Evolutionary conservation across 108 stramenopile genomes (phyloP).

Genomic region (Cyclotella kingstonii): DNA sequence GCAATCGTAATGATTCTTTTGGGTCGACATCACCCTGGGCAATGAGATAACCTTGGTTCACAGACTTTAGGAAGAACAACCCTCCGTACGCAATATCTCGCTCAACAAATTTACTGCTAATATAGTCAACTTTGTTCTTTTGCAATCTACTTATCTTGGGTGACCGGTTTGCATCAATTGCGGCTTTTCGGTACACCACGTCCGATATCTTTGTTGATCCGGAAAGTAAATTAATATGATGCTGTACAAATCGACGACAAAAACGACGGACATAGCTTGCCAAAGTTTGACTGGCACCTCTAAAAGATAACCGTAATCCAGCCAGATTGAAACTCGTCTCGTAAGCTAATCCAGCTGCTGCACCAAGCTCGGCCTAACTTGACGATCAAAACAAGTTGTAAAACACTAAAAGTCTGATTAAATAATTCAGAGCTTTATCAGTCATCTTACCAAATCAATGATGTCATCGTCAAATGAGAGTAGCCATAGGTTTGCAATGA

Average conservation of each 20-base stretch:
- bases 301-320: slow-evolving; percentile 64
- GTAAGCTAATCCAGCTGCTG: slow-evolving; percentile 71
- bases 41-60: slow-evolving; percentile 48
- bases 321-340: slow-evolving; percentile 72
- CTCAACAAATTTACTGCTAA: slow-evolving; percentile 35
- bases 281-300: slow-evolving; percentile 71
- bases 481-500: slow-evolving; percentile 66
- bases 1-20: slow-evolving; percentile 44
- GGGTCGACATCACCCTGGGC: slow-evolving; percentile 72
- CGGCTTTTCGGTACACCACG: slow-evolving; percentile 26
- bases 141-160: slow-evolving; percentile 40
- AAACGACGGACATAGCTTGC: slow-evolving; percentile 70
- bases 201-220: slow-evolving; percentile 49
- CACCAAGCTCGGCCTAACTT: slow-evolving; percentile 60
- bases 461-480: slow-evolving; percentile 67
- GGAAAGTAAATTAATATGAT: slow-evolving; percentile 50
- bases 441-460: slow-evolving; percentile 51
- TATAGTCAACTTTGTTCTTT: slow-evolving; percentile 25
- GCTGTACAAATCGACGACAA: slow-evolving; percentile 60
- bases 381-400: neutral
- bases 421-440: too few species aligned
- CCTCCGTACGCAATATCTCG: slow-evolving; percentile 49
- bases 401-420: neutral
- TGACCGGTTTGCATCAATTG: slow-evolving; percentile 36
- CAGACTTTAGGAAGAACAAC: slow-evolving; percentile 27